Conservation (phyloP, 371 early-diverging fungal genomes). For the Massospora cicadina region DNA sequence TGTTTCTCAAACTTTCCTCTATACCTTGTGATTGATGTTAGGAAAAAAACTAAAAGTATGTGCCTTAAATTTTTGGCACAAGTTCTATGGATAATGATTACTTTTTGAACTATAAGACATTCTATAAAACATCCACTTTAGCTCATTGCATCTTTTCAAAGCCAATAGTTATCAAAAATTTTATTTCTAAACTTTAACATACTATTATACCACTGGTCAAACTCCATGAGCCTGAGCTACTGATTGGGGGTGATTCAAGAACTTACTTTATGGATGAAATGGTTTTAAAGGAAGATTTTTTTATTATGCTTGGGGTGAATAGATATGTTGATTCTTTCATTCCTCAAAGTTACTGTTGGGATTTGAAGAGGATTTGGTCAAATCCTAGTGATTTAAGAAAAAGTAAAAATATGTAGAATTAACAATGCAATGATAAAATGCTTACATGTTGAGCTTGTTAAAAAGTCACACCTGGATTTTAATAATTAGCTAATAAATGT, state of each 20-base stretch:
- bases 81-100: background rate
- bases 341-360: background rate
- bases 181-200: background rate
- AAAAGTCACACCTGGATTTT: no score
- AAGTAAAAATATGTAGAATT: background rate
- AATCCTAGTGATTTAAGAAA: background rate
- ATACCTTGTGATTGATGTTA: background rate
- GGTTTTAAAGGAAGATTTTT: background rate
- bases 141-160: background rate
- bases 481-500: no score
- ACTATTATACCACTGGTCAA: background rate
- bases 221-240: background rate
- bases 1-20: background rate
- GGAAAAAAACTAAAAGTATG: background rate
- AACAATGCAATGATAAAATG: background rate
- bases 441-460: background rate
- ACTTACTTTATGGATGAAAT: background rate
- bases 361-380: background rate
- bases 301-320: background rate
- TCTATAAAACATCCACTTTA: background rate
- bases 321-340: background rate
- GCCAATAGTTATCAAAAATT: background rate
- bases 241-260: background rate
- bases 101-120: background rate
- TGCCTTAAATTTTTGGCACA: background rate